These are phyloP conservation scores for Stentor coeruleus DNA, from an alignment of 73 alveolate species.

Conservation along the genomic window DNA sequence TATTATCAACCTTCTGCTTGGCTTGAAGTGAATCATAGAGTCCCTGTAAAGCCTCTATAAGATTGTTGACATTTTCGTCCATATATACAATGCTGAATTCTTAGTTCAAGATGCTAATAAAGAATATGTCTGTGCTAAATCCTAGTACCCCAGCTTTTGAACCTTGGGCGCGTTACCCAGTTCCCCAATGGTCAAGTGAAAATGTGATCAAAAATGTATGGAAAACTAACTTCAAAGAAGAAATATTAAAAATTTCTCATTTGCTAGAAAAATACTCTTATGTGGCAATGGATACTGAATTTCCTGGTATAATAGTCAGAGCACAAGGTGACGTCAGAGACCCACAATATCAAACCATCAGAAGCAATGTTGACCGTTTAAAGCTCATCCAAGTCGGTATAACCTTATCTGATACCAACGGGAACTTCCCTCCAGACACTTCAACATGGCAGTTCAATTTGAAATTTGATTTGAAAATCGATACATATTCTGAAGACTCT, in stretches of 20 bases:
- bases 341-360: slow-evolving; percentile 50
- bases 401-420: slow-evolving; percentile 71
- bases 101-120: too few relatives aligned
- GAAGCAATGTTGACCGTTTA: slow-evolving; percentile 67
- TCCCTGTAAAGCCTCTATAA: too few relatives aligned
- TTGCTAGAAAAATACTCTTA: slow-evolving; percentile 42
- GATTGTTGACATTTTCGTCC: too few relatives aligned
- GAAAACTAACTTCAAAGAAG: slow-evolving; percentile 39
- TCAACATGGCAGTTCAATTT: slow-evolving; percentile 69
- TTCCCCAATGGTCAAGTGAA: background rate
- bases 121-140: slow-evolving; percentile 14
- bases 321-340: slow-evolving; percentile 33
- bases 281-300: slow-evolving; percentile 67
- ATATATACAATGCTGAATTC: too few relatives aligned
- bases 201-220: slow-evolving; percentile 43
- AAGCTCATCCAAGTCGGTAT: slow-evolving; percentile 80
- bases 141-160: slow-evolving; percentile 26
- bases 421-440: slow-evolving; percentile 61
- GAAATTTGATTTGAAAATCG: slow-evolving; percentile 30
- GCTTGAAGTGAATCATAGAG: too few relatives aligned
- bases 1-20: too few relatives aligned
- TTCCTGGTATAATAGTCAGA: slow-evolving; percentile 58
- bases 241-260: slow-evolving; percentile 37
- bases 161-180: background rate
- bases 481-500: slow-evolving; percentile 52